Base-by-base conservation (phyloP, 768 basidiomycete species). In the Suillus subalutaceus region DNA sequence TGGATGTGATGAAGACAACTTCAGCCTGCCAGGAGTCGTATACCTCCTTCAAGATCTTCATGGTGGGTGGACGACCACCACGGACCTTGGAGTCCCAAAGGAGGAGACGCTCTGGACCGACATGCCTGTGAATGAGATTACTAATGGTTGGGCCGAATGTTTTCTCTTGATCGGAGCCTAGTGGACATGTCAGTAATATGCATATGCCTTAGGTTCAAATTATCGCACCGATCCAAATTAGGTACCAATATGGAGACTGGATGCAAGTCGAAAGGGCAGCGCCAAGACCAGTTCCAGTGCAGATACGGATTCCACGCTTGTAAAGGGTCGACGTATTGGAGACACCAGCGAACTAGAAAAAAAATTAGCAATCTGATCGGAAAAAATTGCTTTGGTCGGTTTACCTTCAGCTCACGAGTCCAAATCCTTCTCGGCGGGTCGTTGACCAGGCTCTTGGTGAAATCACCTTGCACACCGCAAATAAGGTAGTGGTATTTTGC, bases 1-100 rank as follows among this genome's bases (percentile, higher is more conserved):
- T 93, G n/a, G 91, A 92, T 9, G 91, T 93, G 75, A 93, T 90
- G 77, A 93, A 91, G 35, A 93, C 88, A 55, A 93, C 88, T 79
- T 93, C 91, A 2, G 91, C 91, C 50, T 86, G 81, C 89, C 89
- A 93, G 53, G 82, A 83, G 35, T 83, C 74, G 70, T 90, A 91
- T 3, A 82, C 84, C 66, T 93, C 90, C 72, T 86, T 87, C 72
- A 93, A 73, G 63, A 93, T 76, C 73, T 91, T 89, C 89, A 92
- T 90, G 26, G 87, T 84, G 69, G 93, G 90, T 16, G 91, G 91
- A 65, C 91, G 86, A 18, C 90, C 89, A 65, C 90, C 90, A 63
- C 89, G 84, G 67, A 79, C 75, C 76, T 90, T 93, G 68, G 87
- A 88, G 79, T 93, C 91, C 91, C 92, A 93, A 10, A 93, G 83